These are phyloP conservation scores for Pisolithus tinctorius DNA, from an alignment of 768 basidiomycete genomes.

Conservation along the genomic window DNA sequence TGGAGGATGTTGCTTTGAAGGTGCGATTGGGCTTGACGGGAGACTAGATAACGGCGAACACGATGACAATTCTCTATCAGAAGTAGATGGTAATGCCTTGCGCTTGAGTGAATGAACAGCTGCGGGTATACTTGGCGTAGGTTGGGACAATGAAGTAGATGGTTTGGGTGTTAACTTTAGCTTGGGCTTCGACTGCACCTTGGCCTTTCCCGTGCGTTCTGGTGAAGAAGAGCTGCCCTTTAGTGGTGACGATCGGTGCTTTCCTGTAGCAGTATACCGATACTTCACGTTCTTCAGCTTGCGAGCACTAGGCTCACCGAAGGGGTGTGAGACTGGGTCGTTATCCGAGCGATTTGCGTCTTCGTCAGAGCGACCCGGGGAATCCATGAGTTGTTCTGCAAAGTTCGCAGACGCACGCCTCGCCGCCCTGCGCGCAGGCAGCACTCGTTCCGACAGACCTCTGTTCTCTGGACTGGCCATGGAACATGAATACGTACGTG, in stretches of 20 bases:
- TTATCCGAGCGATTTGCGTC: constrained; percentile 7
- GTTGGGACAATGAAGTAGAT: background rate
- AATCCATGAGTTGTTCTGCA: constrained; percentile 26
- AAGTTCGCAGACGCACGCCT: constrained; percentile 26
- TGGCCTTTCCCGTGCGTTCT: constrained; percentile 6
- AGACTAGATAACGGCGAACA: constrained; percentile 23
- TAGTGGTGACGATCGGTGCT: constrained; percentile 28
- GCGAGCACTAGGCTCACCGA: constrained; percentile 17
- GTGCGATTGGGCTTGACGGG: constrained; percentile 11
- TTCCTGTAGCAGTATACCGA: constrained; percentile 27
- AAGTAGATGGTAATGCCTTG: constrained; percentile 12
- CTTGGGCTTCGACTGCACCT: constrained; percentile 5
- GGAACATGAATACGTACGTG: background rate
- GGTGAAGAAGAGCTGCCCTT: constrained; percentile 27
- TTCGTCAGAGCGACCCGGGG: constrained; percentile 18
- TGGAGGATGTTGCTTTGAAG: constrained; percentile 12
- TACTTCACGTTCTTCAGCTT: constrained; percentile 24
- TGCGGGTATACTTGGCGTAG: background rate
- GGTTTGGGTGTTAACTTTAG: background rate
- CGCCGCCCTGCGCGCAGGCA: constrained; percentile 30
- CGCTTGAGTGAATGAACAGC: constrained; percentile 13
- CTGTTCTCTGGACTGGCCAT: constrained; percentile 9
- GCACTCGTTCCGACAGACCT: constrained; percentile 6
- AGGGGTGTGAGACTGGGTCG: constrained; percentile 12
- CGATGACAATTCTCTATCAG: constrained; percentile 10